Evolutionary conservation across 164 flowering plant genomes (phyloP), one percentile per base, ranked within the genome.

Genomic region (Echeveria elegans): DNA sequence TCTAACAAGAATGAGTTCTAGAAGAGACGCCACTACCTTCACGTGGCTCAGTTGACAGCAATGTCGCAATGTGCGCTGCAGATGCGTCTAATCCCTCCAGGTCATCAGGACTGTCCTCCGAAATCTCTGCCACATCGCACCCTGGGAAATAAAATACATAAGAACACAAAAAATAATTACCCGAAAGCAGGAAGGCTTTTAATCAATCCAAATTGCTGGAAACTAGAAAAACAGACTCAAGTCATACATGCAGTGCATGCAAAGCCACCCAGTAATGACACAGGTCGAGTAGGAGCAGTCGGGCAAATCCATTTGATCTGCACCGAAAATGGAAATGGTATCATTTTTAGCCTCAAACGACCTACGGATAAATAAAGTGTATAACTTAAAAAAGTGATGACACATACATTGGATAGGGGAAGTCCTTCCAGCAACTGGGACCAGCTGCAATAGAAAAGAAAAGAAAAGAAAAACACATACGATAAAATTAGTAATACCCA

Each of bases 51-150:
- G 97, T 82, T 23, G 97, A 92, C 76, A 95, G 76, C 73, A 95
- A 72, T 69, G 88, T 95, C 68, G 97, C 97, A 74, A 95, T 79
- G 77, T 95, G 97, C 53, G 97, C 86, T 58, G 95, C 99, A 61
- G 99, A 83, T 73, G 90, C 88, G 85, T 95, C 99, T 77, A 95
- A 82, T 60, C 96, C 97, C 71, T 92, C 97, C 72, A 77, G 65
- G 71, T 95, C 99, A 80, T 88, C 94, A 18, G 96, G 86, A 67
- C 86, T 80, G 66, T 95, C 85, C 71, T 92, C 97, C 50, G 97
- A 87, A 78, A 95, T 85, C 64, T 95, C 97, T 71, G 86, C 89
- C 63, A 84, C 85, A 69, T 95, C 96, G 77, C 88, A 95, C 99
- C 97, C 97, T 88, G 81, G 68, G n/a, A n/a, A n/a, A n/a, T 72